Conservation (phyloP, 2,329 filamentous ascomycete genomes). For the Bipolaris zeicola region DNA sequence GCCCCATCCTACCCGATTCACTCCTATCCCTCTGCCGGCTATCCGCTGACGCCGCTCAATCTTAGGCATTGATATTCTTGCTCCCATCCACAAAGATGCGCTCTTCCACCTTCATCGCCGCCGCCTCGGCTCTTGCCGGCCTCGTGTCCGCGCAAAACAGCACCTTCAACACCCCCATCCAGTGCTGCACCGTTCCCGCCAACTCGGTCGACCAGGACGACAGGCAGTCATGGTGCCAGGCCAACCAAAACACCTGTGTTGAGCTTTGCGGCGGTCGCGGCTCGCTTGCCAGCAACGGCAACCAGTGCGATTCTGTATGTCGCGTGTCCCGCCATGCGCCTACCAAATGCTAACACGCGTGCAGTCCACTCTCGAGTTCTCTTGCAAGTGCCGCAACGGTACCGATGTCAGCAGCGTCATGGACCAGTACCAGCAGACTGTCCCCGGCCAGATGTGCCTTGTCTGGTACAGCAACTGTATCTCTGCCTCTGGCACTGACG, state of each 20-base stretch:
- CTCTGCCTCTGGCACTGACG: conserved; percentile 46
- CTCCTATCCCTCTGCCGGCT: conserved; percentile 19
- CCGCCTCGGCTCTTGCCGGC: conserved; percentile 54
- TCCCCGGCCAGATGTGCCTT: conserved; percentile 66
- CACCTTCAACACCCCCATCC: conserved; percentile 40
- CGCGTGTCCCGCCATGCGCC: too few species aligned
- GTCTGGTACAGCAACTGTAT: conserved; percentile 55
- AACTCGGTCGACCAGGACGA: conserved; percentile 45
- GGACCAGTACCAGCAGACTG: conserved; percentile 60
- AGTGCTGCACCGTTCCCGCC: conserved; percentile 52
- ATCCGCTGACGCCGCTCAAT: conserved; percentile 32
- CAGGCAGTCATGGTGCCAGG: conserved; percentile 61
- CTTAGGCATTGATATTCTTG: conserved; percentile 47
- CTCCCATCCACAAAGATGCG: conserved; percentile 50
- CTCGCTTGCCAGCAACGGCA: conserved; percentile 50
- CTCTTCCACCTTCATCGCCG: conserved; percentile 54
- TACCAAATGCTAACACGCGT: conserved; percentile 26
- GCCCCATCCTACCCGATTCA: conserved; percentile 5
- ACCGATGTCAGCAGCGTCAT: conserved; percentile 53
- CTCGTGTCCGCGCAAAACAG: conserved; percentile 54
- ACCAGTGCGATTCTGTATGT: conserved; percentile 64
- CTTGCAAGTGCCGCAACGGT: conserved; percentile 63
- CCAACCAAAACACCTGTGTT: conserved; percentile 65
- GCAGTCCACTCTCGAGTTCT: conserved; percentile 59
- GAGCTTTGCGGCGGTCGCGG: conserved; percentile 60